Evolutionary conservation across 495 filamentous ascomycete genomes (phyloP).

Genomic region (Ramalina peruviana): DNA sequence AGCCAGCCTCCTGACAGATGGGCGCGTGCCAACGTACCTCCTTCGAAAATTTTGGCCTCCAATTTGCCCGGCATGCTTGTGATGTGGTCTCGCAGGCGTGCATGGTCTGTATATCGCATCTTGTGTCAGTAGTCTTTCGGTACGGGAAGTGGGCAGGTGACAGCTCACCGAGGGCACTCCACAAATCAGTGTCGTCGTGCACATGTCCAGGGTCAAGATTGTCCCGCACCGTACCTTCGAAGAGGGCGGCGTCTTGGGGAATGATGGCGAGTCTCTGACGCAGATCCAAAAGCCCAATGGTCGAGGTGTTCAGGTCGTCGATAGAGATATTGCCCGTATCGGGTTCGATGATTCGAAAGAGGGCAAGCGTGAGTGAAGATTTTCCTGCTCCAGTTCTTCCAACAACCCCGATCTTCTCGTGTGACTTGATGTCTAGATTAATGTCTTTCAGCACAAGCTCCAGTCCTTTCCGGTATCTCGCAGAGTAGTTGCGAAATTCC

Average conservation of each 20-base stretch:
- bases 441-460: slow-evolving; percentile 89
- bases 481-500: slow-evolving; percentile 84
- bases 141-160: background rate
- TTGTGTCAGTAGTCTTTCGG: background rate
- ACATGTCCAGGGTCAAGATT: slow-evolving; percentile 92
- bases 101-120: slow-evolving; percentile 55
- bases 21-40: slow-evolving; percentile 45
- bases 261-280: slow-evolving; percentile 90
- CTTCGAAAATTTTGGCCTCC: slow-evolving; percentile 86
- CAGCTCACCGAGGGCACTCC: slow-evolving; percentile 80
- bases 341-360: slow-evolving; percentile 94
- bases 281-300: slow-evolving; percentile 80
- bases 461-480: slow-evolving; percentile 75
- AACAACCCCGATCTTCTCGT: slow-evolving; percentile 96
- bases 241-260: slow-evolving; percentile 93
- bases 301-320: slow-evolving; percentile 76
- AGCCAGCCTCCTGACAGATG: background rate
- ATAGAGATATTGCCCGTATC: slow-evolving; percentile 68
- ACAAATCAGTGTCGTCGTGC: slow-evolving; percentile 94
- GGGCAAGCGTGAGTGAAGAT: slow-evolving; percentile 80
- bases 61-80: slow-evolving; percentile 76
- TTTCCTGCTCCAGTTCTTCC: slow-evolving; percentile 95
- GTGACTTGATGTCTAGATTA: slow-evolving; percentile 79
- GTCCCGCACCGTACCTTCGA: slow-evolving; percentile 89
- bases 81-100: slow-evolving; percentile 83